A percentile compares a stretch with the other conserved stretches of the same genome.
phyloP scores from a whole-genome alignment of 768 basidiomycete genomes.

The Pulveroboletus sp. region DNA sequence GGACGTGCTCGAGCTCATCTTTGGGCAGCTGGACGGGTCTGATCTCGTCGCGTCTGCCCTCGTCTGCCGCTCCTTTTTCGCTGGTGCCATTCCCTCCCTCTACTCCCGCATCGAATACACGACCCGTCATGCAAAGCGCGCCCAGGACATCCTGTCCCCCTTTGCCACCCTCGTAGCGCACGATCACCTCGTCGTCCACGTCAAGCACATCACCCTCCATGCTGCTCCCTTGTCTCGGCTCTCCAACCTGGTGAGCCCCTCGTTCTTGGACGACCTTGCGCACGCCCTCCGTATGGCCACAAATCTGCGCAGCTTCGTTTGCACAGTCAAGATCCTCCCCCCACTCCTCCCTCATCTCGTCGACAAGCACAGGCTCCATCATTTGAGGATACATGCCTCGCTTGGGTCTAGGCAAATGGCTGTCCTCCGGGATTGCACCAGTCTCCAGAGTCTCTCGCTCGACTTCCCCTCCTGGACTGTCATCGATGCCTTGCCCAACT shows the following conservation, averaged over 20 bases:
- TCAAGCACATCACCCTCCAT: slow-evolving; percentile 55
- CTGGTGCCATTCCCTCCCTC: slow-evolving; percentile 57
- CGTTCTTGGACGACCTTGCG: slow-evolving; percentile 50
- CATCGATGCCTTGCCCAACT: slow-evolving; percentile 53
- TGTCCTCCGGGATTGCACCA: slow-evolving; percentile 37
- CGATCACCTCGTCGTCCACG: slow-evolving; percentile 51
- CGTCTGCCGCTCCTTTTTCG: slow-evolving; percentile 62
- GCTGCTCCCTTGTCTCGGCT: slow-evolving; percentile 40
- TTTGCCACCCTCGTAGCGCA: slow-evolving; percentile 55
- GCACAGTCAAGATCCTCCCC: slow-evolving; percentile 43
- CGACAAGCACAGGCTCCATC: slow-evolving; percentile 40
- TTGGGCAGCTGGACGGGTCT: slow-evolving; percentile 42
- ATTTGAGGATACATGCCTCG: slow-evolving; percentile 47
- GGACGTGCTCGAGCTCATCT: slow-evolving; percentile 71
- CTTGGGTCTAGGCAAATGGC: slow-evolving; percentile 49
- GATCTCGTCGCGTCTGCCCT: slow-evolving; percentile 60
- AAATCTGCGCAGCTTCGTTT: slow-evolving; percentile 56
- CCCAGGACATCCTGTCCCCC: slow-evolving; percentile 45
- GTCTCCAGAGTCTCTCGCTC: slow-evolving; percentile 44
- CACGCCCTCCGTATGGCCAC: slow-evolving; percentile 43
- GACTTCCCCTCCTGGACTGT: slow-evolving; percentile 62
- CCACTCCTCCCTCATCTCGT: slow-evolving; percentile 46
- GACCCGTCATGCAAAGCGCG: slow-evolving; percentile 52
- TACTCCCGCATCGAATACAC: slow-evolving; percentile 57
- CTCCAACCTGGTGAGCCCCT: slow-evolving; percentile 30